Evolutionary conservation across 2,329 filamentous ascomycete species (phyloP).

Genomic region (Curvularia lunata): DNA sequence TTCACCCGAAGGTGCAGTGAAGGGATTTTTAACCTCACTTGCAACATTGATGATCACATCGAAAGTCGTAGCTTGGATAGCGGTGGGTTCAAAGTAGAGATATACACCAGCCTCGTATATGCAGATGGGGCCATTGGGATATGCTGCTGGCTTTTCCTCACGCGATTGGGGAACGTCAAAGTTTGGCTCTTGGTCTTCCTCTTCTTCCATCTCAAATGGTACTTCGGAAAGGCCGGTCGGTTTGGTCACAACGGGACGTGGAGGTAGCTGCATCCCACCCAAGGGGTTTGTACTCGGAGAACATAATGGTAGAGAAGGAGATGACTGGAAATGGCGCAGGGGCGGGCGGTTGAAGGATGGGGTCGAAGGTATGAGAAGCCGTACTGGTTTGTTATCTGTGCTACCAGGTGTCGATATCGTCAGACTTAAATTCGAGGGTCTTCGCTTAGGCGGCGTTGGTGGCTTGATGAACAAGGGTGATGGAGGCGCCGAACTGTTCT

Average conservation of each 20-base stretch:
- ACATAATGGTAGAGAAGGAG: constrained; percentile 64
- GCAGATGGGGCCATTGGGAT: constrained; percentile 80
- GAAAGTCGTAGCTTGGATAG: constrained; percentile 76
- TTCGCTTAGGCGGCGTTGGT: constrained; percentile 70
- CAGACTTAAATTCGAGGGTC: constrained; percentile 78
- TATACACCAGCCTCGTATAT: constrained; percentile 81
- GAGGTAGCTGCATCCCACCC: constrained; percentile 60
- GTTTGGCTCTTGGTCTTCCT: constrained; percentile 64
- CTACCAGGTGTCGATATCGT: constrained; percentile 69
- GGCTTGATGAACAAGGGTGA: constrained; percentile 84
- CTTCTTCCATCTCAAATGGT: constrained; percentile 74
- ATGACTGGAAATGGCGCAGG: constrained; percentile 67
- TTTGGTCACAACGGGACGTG: constrained; percentile 43
- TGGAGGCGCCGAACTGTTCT: constrained; percentile 65
- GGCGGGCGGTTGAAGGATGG: constrained; percentile 59
- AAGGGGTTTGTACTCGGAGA: constrained; percentile 58
- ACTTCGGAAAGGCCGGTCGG: constrained; percentile 59
- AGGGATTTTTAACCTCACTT: constrained; percentile 80
- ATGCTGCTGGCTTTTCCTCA: constrained; percentile 77
- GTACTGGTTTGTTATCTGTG: constrained; percentile 64
- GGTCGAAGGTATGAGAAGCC: constrained; percentile 64
- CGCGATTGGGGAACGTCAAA: constrained; percentile 64
- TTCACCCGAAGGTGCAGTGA: constrained; percentile 51
- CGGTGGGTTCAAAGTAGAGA: constrained; percentile 79
- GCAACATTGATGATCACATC: constrained; percentile 87